These are phyloP conservation scores for Thelephora ganbajun DNA, from an alignment of 768 basidiomycete genomes.

Conservation along the genomic window DNA sequence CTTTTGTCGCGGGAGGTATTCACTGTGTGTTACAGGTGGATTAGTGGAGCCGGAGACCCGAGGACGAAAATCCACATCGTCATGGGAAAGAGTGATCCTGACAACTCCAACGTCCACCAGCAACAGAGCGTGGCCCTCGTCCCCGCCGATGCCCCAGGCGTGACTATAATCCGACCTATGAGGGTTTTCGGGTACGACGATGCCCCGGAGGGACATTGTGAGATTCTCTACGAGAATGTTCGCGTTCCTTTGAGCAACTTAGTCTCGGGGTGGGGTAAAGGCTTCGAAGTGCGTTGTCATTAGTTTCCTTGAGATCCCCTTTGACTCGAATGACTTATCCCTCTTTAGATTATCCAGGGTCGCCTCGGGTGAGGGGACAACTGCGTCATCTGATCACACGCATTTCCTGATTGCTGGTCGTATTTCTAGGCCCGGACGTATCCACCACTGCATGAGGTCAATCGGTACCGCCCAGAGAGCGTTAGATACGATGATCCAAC, in stretches of 20 bases:
- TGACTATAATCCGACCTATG: conserved; percentile 87
- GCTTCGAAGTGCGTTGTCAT: conserved; percentile 59
- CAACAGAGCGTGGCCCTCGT: conserved; percentile 95
- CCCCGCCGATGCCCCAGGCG: conserved; percentile 76
- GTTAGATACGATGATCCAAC: conserved; percentile 75
- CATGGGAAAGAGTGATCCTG: conserved; percentile 88
- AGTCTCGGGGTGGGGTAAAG: conserved; percentile 85
- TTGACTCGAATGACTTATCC: not conserved
- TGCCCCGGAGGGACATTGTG: conserved; percentile 93
- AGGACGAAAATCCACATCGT: conserved; percentile 83
- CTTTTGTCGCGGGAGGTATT: not conserved
- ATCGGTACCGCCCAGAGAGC: conserved; percentile 81
- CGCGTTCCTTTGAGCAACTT: conserved; percentile 74
- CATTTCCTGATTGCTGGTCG: not conserved
- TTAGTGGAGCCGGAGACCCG: conserved; percentile 92
- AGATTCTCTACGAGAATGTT: conserved; percentile 90
- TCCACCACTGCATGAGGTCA: conserved; percentile 96
- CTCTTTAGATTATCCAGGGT: conserved; percentile 72
- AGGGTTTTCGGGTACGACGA: conserved; percentile 89
- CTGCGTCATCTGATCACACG: conserved; percentile 9
- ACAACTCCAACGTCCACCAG: conserved; percentile 57
- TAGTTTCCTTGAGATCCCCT: not conserved
- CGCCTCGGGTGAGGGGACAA: conserved; percentile 55
- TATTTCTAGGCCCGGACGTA: conserved; percentile 66
- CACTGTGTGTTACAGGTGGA: conserved; percentile 57